Percentiles rank a stretch among this genome's conserved stretches.
Conservation (phyloP, 306 rosid genomes). For the Astragalus glycyphyllos region DNA sequence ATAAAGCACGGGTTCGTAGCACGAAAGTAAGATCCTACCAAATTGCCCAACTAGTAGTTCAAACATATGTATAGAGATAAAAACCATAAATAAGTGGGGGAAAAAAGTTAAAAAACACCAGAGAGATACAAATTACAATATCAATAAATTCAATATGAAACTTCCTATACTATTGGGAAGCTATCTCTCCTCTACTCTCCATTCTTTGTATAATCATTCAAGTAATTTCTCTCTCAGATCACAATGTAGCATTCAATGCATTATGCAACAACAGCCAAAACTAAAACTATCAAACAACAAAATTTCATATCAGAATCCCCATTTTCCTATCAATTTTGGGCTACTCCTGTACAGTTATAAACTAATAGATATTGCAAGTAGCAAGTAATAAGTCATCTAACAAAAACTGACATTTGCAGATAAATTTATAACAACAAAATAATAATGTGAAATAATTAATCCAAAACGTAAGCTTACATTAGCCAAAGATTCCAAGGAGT, state of each 20-base stretch:
- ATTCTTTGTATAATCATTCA: background rate
- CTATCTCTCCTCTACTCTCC: background rate
- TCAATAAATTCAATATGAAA: background rate
- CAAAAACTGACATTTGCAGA: constrained; percentile 1
- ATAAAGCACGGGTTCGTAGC: too few species aligned
- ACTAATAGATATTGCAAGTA: constrained; percentile 5
- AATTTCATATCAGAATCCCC: constrained; percentile 8
- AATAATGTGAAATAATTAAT: constrained; percentile 17
- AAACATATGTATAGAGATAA: too few species aligned
- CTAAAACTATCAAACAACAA: constrained; percentile 6
- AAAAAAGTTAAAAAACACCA: too few species aligned
- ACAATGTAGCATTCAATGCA: background rate
- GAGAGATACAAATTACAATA: too few species aligned
- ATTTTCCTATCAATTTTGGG: background rate
- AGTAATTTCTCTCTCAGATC: background rate
- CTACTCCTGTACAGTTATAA: background rate
- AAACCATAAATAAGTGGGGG: too few species aligned
- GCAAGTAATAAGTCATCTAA: background rate
- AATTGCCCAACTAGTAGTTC: too few species aligned
- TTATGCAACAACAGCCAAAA: background rate
- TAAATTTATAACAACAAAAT: constrained; percentile 20
- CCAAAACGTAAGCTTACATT: constrained; percentile 63
- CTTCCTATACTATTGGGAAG: background rate
- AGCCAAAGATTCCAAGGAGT: constrained; percentile 86
- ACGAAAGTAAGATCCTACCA: too few species aligned